Conservation (phyloP, 2,329 filamentous ascomycete species). For the Diplodia scrobiculata region DNA sequence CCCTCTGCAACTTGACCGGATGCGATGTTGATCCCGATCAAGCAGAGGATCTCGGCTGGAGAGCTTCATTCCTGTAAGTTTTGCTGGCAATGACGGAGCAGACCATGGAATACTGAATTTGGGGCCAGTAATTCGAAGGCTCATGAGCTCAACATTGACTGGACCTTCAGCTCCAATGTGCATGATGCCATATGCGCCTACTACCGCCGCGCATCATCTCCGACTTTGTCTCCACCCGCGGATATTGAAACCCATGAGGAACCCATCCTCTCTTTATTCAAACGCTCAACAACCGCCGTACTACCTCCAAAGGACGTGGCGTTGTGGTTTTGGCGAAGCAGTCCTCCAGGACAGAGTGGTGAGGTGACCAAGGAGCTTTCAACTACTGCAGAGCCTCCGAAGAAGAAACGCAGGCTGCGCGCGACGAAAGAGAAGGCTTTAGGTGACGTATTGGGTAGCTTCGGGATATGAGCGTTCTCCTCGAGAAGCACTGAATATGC, state of each 20-base stretch:
- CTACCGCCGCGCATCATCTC: conserved; percentile 7
- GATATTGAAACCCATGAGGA: neutral
- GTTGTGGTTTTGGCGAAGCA: neutral
- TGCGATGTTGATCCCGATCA: neutral
- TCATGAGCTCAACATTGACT: conserved; percentile 5
- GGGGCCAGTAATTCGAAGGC: neutral
- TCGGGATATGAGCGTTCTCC: neutral
- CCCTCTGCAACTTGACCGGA: conserved; percentile 10
- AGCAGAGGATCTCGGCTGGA: neutral
- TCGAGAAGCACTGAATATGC: neutral
- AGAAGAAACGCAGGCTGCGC: conserved; percentile 19
- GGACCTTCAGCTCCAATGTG: neutral
- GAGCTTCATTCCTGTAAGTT: neutral
- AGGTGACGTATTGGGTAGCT: neutral
- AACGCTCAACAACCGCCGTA: neutral
- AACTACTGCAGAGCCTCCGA: neutral
- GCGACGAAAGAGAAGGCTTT: neutral
- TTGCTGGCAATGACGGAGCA: neutral
- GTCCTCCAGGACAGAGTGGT: too few relatives aligned
- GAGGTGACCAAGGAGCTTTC: neutral
- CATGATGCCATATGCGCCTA: conserved; percentile 12
- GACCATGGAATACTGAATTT: neutral
- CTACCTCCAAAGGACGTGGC: neutral
- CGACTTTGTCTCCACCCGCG: neutral
- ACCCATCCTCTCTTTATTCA: conserved; percentile 2